Evolutionary conservation across 1,284 basidiomycete genomes (phyloP), one percentile per base, ranked within the genome.

Genomic region (Cryptococcus floricola): DNA sequence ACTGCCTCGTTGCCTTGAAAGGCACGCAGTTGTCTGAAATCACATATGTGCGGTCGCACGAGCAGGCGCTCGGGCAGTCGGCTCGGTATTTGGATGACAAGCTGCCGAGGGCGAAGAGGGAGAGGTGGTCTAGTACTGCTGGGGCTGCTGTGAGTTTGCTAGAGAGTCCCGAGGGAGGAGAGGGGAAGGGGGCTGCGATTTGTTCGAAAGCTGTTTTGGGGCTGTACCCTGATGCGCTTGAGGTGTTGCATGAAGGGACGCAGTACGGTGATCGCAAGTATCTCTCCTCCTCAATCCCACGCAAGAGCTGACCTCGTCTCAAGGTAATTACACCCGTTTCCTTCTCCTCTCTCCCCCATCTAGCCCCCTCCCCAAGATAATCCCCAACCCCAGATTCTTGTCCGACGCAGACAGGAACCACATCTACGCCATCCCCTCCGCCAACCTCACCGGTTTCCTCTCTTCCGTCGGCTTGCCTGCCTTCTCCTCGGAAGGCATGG

Each of bases 51-150:
- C 61, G 69, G 43, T 67, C 63, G 27, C 77, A 78, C 57, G 77
- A 78, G 54, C 77, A 78, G 73, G 77, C 77, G 4, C 59, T 78
- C 4, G 75, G 74, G 2, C 77, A 78, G 66, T 75, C 70, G 38
- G 50, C 66, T 0, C 52, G 41, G 1, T 77, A 72, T 60, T 55
- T 78, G 9, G 48, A 54, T 5, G 25, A 31, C 1, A 50, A 67
- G 19, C 57, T 76, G 0, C 74, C 76, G 0, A 7, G 50, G 7
- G 75, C 72, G 0, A 68, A 63, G 38, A 54, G 62, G 3, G 46
- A 68, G 8, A 51, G 57, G 5, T 69, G 62, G 55, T 41, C 69
- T 0, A 73, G 70, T 5, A 78, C 77, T 2, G 77, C 77, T 0
- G 66, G 60, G 13, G 77, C 73, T 6, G 74, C 77, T 13, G 50